A percentile compares a stretch with the other conserved stretches of the same genome.
phyloP scores from a whole-genome alignment of 345 rosid species.

The Noccaea caerulescens region DNA sequence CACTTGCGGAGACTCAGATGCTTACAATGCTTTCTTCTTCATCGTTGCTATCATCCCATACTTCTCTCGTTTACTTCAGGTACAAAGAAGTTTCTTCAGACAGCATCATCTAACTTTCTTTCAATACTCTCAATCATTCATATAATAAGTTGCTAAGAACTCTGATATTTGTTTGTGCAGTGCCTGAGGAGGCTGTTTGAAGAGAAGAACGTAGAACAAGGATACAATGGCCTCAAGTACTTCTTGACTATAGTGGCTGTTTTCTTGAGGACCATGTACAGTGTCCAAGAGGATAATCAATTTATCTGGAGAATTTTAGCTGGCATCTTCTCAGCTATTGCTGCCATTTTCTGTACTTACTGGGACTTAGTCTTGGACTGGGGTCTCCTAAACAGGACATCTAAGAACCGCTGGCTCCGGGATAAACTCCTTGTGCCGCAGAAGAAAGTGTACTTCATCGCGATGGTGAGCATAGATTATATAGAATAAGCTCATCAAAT shows the following conservation, averaged over 20 bases:
- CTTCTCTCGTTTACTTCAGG: constrained; percentile 64
- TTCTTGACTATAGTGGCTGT: constrained; percentile 66
- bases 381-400: constrained; percentile 66
- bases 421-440: constrained; percentile 69
- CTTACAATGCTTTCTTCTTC: constrained; percentile 54
- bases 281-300: constrained; percentile 30
- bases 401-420: constrained; percentile 69
- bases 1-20: constrained; percentile 43
- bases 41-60: constrained; percentile 66
- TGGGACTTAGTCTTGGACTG: constrained; percentile 78
- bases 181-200: constrained; percentile 67
- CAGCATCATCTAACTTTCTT: background rate
- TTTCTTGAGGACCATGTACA: constrained; percentile 59
- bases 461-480: constrained; percentile 54
- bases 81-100: constrained; percentile 16
- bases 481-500: background rate
- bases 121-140: background rate
- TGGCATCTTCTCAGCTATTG: constrained; percentile 52
- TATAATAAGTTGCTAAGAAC: constrained; percentile 12
- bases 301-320: constrained; percentile 52
- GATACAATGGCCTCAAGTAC: constrained; percentile 63
- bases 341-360: constrained; percentile 60
- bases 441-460: constrained; percentile 56
- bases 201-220: constrained; percentile 61
- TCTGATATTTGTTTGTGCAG: constrained; percentile 37